Evolutionary conservation across 1,284 basidiomycete species (phyloP).

Genomic region (Chondrostereum purpureum): DNA sequence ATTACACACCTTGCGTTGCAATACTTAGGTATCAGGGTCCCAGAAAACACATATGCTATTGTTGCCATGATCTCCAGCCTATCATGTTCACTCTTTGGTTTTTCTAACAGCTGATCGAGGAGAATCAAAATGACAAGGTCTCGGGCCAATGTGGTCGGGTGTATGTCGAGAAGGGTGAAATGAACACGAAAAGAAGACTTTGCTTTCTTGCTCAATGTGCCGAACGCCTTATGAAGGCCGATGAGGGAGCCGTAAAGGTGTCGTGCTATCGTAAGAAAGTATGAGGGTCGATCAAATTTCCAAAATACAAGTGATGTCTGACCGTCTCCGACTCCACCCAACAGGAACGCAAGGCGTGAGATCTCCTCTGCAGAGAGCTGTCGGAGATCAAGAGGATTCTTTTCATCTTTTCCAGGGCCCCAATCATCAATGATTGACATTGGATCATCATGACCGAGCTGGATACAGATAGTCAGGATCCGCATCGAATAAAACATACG

Average conservation of each 20-base stretch:
- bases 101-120: constrained; percentile 11
- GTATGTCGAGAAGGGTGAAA: constrained; percentile 20
- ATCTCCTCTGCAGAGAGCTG: neutral
- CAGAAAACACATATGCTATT: constrained; percentile 4
- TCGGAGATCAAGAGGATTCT: neutral
- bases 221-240: constrained; percentile 13
- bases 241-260: constrained; percentile 18
- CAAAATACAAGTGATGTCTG: no score
- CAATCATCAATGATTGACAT: constrained; percentile 2
- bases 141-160: constrained; percentile 18
- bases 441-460: neutral
- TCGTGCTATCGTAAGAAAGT: constrained; percentile 5
- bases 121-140: constrained; percentile 19
- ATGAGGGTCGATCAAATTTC: neutral
- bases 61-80: constrained; percentile 3
- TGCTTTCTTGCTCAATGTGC: constrained; percentile 9
- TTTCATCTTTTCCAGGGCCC: neutral
- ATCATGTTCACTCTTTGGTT: neutral
- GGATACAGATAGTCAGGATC: neutral
- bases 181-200: constrained; percentile 14
- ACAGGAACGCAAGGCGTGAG: neutral
- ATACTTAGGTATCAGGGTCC: constrained; percentile 8
- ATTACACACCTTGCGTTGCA: neutral
- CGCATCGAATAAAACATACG: neutral
- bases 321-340: constrained; percentile 2